A percentile compares a stretch with the other conserved stretches of the same genome.
These are phyloP conservation scores for Colletotrichum tanaceti DNA, from an alignment of 2,329 filamentous ascomycete genomes.

Conservation along the genomic window DNA sequence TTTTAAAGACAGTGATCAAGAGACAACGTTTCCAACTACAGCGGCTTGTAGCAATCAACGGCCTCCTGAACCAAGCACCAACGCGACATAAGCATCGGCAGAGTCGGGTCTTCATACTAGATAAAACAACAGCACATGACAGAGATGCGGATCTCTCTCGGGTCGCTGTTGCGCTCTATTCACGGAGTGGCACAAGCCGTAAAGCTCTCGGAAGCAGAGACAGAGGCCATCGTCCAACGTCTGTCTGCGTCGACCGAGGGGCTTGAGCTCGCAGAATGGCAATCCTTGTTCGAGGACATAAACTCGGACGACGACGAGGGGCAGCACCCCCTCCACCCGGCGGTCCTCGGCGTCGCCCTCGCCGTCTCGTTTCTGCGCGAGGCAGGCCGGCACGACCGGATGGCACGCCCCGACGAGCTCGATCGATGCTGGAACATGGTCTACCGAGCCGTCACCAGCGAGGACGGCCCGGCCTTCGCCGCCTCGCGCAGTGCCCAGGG, in stretches of 20 bases:
- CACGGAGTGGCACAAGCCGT: conserved; percentile 13
- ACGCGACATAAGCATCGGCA: background rate
- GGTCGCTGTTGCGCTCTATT: conserved; percentile 4
- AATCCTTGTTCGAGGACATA: background rate
- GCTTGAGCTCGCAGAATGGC: background rate
- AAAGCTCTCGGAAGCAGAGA: background rate
- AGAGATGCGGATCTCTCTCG: background rate
- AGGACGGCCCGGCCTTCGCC: background rate
- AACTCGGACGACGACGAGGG: background rate
- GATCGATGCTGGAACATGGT: conserved; percentile 13
- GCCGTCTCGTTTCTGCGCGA: conserved; percentile 20
- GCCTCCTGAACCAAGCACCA: no score
- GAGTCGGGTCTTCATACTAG: background rate
- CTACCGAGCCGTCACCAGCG: background rate
- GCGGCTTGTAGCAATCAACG: no score
- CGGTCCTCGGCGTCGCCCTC: background rate
- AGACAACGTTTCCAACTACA: no score
- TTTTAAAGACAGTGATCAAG: no score
- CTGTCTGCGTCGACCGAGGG: background rate
- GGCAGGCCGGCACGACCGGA: background rate
- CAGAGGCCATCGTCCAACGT: background rate
- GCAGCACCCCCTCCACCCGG: background rate
- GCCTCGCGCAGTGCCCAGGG: conserved; percentile 50
- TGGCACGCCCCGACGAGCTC: background rate
- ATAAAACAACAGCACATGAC: background rate